phyloP scores from a whole-genome alignment of 2,329 filamentous ascomycete species.

The Monosporascus sp. region DNA sequence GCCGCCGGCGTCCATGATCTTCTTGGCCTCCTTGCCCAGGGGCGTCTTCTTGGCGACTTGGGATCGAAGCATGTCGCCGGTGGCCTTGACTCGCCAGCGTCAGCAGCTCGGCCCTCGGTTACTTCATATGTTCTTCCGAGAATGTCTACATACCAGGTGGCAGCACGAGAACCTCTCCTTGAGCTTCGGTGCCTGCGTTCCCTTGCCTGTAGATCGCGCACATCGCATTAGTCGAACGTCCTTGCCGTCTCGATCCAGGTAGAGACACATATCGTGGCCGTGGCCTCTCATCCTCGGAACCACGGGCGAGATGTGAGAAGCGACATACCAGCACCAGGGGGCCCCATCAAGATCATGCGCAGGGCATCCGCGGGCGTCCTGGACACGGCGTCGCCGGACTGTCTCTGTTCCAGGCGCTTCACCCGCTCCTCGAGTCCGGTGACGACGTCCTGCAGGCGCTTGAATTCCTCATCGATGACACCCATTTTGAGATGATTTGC shows the following conservation, averaged over 20 bases:
- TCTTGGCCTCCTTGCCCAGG: constrained; percentile 94
- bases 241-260: no score
- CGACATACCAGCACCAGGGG: constrained; percentile 86
- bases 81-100: constrained; percentile 57
- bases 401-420: constrained; percentile 72
- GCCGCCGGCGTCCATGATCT: constrained; percentile 99
- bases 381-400: constrained; percentile 52
- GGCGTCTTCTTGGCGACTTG: constrained; percentile 97
- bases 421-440: constrained; percentile 80
- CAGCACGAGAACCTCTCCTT: constrained; percentile 98
- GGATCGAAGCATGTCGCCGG: constrained; percentile 97
- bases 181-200: constrained; percentile 95
- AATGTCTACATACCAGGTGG: constrained; percentile 68
- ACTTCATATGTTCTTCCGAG: not conserved
- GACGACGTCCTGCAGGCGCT: constrained; percentile 80
- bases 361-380: constrained; percentile 51
- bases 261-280: not conserved
- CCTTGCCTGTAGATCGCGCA: constrained; percentile 66
- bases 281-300: not conserved
- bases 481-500: constrained; percentile 59
- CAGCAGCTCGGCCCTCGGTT: not conserved
- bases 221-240: not conserved
- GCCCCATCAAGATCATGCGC: constrained; percentile 96
- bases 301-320: not conserved
- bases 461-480: constrained; percentile 78